These are phyloP conservation scores for Cladosporium sp. DNA, from an alignment of 2,329 filamentous ascomycete species.

Conservation along the genomic window DNA sequence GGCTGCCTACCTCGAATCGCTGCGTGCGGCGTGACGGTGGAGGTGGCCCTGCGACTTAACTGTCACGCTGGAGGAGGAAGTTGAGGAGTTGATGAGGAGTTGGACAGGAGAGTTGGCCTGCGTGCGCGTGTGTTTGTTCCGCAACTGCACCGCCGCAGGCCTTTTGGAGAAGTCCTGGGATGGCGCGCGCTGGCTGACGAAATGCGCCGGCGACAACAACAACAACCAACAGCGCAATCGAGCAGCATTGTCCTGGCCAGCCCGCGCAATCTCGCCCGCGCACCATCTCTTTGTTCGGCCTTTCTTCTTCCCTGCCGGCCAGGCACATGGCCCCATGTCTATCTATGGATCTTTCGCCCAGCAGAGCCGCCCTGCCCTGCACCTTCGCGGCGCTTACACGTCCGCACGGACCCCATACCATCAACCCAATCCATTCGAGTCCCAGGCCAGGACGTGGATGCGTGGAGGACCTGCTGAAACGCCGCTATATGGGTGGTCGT, in stretches of 20 bases:
- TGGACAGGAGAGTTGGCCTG: constrained; percentile 13
- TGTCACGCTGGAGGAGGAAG: constrained; percentile 17
- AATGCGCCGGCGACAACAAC: constrained; percentile 13
- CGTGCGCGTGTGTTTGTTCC: not conserved
- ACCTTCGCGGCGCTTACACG: constrained; percentile 17
- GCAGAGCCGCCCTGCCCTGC: constrained; percentile 22
- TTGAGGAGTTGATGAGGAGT: constrained; percentile 12
- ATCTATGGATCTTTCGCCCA: constrained; percentile 35
- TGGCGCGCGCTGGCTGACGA: constrained; percentile 10
- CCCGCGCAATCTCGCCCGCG: constrained; percentile 12
- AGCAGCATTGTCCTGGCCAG: constrained; percentile 2
- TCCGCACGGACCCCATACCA: constrained; percentile 18
- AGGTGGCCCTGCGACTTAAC: constrained; percentile 11
- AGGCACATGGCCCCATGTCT: constrained; percentile 11
- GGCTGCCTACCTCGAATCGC: constrained; percentile 12
- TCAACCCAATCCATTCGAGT: constrained; percentile 15
- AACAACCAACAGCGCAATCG: constrained; percentile 8
- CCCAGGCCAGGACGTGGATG: constrained; percentile 38
- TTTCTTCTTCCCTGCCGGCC: constrained; percentile 9
- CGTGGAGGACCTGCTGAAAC: constrained; percentile 45
- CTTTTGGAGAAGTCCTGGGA: constrained; percentile 18
- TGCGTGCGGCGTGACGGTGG: constrained; percentile 14
- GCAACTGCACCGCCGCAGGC: constrained; percentile 3
- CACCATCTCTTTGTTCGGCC: constrained; percentile 21
- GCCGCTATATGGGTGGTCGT: constrained; percentile 39